Percentiles rank a stretch among this genome's conserved stretches.
phyloP scores from a whole-genome alignment of 352 stramenopile genomes.

The Phytophthora hybrid region DNA sequence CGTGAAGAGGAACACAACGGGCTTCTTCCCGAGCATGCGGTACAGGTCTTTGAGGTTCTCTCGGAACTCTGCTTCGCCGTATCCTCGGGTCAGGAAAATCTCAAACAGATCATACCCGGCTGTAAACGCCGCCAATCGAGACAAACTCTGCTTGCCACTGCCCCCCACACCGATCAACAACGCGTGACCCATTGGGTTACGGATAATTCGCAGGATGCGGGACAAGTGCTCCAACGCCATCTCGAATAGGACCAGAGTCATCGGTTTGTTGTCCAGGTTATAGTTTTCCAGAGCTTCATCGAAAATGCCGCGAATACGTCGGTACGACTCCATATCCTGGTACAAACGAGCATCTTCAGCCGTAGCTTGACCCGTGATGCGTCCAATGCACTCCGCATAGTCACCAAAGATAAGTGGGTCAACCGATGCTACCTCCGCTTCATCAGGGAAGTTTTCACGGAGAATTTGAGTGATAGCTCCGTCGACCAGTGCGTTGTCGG shows the following conservation, averaged over 20 bases:
- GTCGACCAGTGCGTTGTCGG: constrained; percentile 88
- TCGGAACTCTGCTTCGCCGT: constrained; percentile 94
- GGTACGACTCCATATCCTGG: constrained; percentile 94
- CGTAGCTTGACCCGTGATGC: constrained; percentile 61
- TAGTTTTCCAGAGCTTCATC: constrained; percentile 95
- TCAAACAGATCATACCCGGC: constrained; percentile 96
- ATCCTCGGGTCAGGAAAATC: constrained; percentile 94
- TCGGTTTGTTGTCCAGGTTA: constrained; percentile 95
- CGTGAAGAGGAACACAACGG: constrained; percentile 96
- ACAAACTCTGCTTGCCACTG: constrained; percentile 95
- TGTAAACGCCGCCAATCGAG: constrained; percentile 92
- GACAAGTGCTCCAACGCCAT: constrained; percentile 96
- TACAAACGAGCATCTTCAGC: constrained; percentile 92
- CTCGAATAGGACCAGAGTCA: constrained; percentile 96
- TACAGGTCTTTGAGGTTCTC: constrained; percentile 96
- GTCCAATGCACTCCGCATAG: constrained; percentile 88
- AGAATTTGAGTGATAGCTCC: constrained; percentile 81
- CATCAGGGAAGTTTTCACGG: constrained; percentile 70
- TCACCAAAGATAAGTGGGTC: constrained; percentile 94
- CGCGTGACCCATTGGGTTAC: constrained; percentile 92
- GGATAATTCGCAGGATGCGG: constrained; percentile 93
- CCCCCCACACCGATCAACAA: constrained; percentile 95
- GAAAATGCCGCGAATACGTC: constrained; percentile 92
- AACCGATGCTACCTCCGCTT: constrained; percentile 70
- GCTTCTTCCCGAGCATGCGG: constrained; percentile 82